phyloP scores from a whole-genome alignment of 768 basidiomycete species.

The Termitomyces sp. region DNA sequence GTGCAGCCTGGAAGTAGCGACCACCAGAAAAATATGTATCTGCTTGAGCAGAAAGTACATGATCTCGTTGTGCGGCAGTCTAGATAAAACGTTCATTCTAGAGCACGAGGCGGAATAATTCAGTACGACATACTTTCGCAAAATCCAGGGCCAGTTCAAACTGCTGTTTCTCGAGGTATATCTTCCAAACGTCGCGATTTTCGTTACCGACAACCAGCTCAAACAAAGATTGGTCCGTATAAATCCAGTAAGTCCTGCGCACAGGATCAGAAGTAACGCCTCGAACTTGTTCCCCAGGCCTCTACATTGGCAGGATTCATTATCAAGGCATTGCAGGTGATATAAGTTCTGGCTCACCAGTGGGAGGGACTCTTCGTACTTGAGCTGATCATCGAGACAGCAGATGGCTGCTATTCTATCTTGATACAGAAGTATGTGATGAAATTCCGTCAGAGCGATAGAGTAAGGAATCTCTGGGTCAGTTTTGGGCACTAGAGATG shows the following conservation, averaged over 20 bases:
- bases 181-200: conserved; percentile 92
- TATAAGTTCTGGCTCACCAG: conserved; percentile 51
- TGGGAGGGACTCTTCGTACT: conserved; percentile 82
- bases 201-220: conserved; percentile 87
- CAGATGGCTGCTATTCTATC: conserved; percentile 79
- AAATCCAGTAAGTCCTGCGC: conserved; percentile 91
- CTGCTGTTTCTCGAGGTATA: conserved; percentile 75
- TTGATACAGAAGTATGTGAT: conserved; percentile 82
- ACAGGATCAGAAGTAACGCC: conserved; percentile 84
- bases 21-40: conserved; percentile 74
- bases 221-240: conserved; percentile 84
- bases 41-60: conserved; percentile 81
- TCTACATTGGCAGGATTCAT: conserved; percentile 39
- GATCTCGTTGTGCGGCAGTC: conserved; percentile 87
- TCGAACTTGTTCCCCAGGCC: conserved; percentile 66
- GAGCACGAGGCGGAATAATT: not conserved
- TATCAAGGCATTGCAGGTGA: not conserved
- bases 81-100: conserved; percentile 24
- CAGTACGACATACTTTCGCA: conserved; percentile 61
- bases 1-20: conserved; percentile 88
- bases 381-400: conserved; percentile 72
- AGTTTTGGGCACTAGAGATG: conserved; percentile 31
- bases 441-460: conserved; percentile 86
- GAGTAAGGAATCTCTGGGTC: conserved; percentile 60
- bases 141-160: conserved; percentile 79